Evolutionary conservation across 2,329 filamentous ascomycete genomes (phyloP).

Genomic region (Diaporthe citri): DNA sequence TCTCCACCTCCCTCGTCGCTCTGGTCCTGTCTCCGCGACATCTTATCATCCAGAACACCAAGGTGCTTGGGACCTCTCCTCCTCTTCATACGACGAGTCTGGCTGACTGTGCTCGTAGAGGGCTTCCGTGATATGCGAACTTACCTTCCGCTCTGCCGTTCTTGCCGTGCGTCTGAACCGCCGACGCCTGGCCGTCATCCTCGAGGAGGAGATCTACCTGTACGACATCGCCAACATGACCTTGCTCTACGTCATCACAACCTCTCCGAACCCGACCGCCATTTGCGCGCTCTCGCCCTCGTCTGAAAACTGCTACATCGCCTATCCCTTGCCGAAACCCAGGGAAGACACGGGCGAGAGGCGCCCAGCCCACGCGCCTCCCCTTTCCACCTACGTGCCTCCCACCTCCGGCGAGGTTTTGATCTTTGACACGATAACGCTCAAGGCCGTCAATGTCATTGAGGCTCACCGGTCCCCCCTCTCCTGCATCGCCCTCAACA

Average conservation of each 20-base stretch:
- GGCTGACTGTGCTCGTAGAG: slow-evolving; percentile 56
- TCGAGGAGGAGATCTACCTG: slow-evolving; percentile 96
- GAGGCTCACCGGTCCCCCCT: slow-evolving; percentile 94
- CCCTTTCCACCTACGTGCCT: slow-evolving; percentile 80
- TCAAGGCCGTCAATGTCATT: slow-evolving; percentile 95
- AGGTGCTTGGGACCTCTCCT: slow-evolving; percentile 66
- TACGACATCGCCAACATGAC: slow-evolving; percentile 99
- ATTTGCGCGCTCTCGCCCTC: slow-evolving; percentile 95
- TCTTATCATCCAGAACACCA: slow-evolving; percentile 97
- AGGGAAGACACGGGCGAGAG: slow-evolving; percentile 70
- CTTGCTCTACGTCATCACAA: slow-evolving; percentile 90
- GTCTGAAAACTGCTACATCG: slow-evolving; percentile 95
- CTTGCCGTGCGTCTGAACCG: slow-evolving; percentile 94
- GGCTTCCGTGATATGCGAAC: slow-evolving; percentile 92
- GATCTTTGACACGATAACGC: slow-evolving; percentile 88
- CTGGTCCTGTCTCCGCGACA: slow-evolving; percentile 92
- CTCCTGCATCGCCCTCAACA: slow-evolving; percentile 91
- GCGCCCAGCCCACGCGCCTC: slow-evolving; percentile 86
- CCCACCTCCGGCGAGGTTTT: slow-evolving; percentile 93
- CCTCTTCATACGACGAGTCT: slow-evolving; percentile 13
- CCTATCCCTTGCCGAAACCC: slow-evolving; percentile 87
- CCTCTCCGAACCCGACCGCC: slow-evolving; percentile 90
- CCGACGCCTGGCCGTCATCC: slow-evolving; percentile 90
- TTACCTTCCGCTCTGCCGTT: slow-evolving; percentile 97
- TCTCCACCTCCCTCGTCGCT: slow-evolving; percentile 96